A percentile compares a stretch with the other conserved stretches of the same genome.
phyloP scores from a whole-genome alignment of 139 green algal genomes.

The Penium margaritaceum region DNA sequence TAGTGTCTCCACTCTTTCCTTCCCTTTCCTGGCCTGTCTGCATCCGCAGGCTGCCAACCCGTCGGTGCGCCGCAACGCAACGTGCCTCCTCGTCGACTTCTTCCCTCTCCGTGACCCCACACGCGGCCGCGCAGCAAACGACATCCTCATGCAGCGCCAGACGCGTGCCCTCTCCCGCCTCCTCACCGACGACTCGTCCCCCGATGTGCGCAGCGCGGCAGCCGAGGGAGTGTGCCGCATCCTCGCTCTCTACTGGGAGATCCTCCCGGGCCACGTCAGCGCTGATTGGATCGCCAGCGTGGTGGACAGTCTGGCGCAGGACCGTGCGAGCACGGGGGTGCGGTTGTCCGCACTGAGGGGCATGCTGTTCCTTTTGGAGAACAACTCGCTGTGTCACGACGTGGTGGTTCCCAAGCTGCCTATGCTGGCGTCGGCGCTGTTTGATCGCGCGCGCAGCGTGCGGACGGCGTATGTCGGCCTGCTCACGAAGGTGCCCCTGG shows the following conservation, averaged over 20 bases:
- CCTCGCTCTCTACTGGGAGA: constrained; percentile 73
- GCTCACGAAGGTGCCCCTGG: background rate
- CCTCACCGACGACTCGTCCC: constrained; percentile 58
- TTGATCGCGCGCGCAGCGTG: background rate
- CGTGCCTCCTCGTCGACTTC: constrained; percentile 63
- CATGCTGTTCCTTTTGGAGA: constrained; percentile 7
- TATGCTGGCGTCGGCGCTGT: background rate
- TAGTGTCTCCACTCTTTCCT: background rate
- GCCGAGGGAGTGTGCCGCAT: constrained; percentile 52
- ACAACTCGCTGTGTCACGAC: background rate
- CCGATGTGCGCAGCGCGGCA: constrained; percentile 58
- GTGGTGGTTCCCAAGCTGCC: background rate
- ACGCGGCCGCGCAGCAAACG: constrained; percentile 51
- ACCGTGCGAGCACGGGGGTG: constrained; percentile 21
- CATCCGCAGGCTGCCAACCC: constrained; percentile 57
- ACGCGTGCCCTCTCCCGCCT: constrained; percentile 55
- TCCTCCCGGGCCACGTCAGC: constrained; percentile 63
- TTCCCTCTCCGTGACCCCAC: constrained; percentile 65
- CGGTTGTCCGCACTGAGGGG: constrained; percentile 14
- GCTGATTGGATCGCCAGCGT: constrained; percentile 43
- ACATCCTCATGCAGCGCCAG: constrained; percentile 54
- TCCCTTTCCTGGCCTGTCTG: background rate
- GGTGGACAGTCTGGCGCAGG: constrained; percentile 55
- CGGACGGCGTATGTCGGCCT: background rate
- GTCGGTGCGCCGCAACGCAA: constrained; percentile 63